Evolutionary conservation across 805 yeast genomes (phyloP), one percentile per base, ranked within the genome.

Genomic region (Saccharomyces jurei): DNA sequence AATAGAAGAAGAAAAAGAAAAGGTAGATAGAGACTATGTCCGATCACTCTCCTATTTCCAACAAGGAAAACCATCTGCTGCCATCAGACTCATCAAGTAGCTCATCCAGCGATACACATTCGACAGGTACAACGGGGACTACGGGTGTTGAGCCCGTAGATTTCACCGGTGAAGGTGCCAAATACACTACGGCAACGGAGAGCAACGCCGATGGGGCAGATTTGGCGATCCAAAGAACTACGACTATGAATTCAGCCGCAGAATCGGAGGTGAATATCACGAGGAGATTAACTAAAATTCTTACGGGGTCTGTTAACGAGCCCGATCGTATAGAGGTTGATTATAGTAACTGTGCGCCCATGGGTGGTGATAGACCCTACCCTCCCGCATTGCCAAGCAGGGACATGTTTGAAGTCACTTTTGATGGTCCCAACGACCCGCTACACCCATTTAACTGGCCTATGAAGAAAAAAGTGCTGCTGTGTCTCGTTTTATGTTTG

Each of bases 401-500:
- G 48, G 79, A 74, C 25, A 73, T 73, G 1, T 89, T 83, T 65
- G 76, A 81, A 10, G 96, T 89, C 6, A 77, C 84, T 2, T 89
- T 77, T 63, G 86, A 86, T 64, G 96, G 96, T 0, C 84, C 85
- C 1, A 75, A 82, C 50, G 97, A 90, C 65, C 96, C 96, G 0
- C 55, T 71, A 8, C 89, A 84, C 67, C 96, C 97, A 0, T 84
- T 83, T 65, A 89, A 90, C 66, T 89, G 91, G 92, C 67, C 85
- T 0, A 13, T 73, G 44, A 61, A 53, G 46, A 75, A 71, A 55
- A 86, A 83, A 63, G n/a, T 75, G 1, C 49, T 67, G 9, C 69
- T 75, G n/a, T 76, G 83, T 64, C 46, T 65, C 0, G 60, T 74
- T 9, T 69, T 83, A 48, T 83, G 83, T n/a, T 65, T 71, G 21